These are phyloP conservation scores for Schizothecium vesticola DNA, from an alignment of 495 filamentous ascomycete species.

Conservation along the genomic window DNA sequence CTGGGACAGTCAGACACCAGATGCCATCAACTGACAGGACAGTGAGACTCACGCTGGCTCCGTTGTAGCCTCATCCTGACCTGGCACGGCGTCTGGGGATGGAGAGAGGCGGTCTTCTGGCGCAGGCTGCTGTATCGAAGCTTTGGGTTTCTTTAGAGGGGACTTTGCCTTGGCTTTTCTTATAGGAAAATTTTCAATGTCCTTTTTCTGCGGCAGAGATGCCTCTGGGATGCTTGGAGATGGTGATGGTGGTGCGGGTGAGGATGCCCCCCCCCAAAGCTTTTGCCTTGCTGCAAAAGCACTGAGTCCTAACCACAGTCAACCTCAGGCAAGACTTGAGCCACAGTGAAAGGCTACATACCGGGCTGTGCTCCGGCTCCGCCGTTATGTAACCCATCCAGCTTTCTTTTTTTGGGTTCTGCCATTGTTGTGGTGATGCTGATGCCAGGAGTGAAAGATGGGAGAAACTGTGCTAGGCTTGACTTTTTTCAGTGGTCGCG, in stretches of 20 bases:
- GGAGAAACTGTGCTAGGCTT: not conserved
- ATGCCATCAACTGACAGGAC: not conserved
- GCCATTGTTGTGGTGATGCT: constrained; percentile 28
- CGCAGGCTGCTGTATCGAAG: not conserved
- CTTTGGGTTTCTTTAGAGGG: not conserved
- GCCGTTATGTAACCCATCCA: constrained; percentile 22
- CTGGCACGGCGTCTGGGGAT: not conserved
- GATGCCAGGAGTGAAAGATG: not conserved
- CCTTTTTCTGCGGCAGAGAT: not conserved
- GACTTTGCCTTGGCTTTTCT: not conserved
- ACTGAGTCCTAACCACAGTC: constrained; percentile 36
- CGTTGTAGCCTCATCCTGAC: not conserved
- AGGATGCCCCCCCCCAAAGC: constrained; percentile 19
- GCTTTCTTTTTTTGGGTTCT: constrained; percentile 38
- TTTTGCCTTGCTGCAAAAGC: constrained; percentile 47
- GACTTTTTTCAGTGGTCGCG: not conserved
- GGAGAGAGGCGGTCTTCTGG: not conserved
- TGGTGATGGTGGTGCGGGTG: constrained; percentile 4
- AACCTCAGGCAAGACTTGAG: not conserved
- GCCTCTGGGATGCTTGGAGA: not conserved
- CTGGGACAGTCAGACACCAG: not conserved
- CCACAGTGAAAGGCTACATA: constrained; percentile 4
- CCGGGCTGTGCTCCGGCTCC: constrained; percentile 19
- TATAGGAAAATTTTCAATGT: not conserved
- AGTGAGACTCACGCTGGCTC: not conserved